phyloP scores from a whole-genome alignment of 2,329 filamentous ascomycete genomes.

The Westerdykella sp. region DNA sequence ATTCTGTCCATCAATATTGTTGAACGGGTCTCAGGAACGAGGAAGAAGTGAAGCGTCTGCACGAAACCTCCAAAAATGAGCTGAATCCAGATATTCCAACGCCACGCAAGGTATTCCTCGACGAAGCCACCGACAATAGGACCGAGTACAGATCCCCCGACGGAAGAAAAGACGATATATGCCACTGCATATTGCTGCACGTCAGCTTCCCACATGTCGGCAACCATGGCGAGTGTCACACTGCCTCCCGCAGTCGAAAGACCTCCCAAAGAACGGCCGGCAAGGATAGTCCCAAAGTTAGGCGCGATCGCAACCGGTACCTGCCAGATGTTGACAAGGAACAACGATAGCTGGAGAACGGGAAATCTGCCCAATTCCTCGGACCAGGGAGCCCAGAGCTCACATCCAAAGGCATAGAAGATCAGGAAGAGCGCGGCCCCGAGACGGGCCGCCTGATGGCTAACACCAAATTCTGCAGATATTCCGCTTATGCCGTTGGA shows the following conservation, averaged over 20 bases:
- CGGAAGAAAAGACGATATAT: constrained; percentile 66
- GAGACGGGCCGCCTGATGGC: constrained; percentile 60
- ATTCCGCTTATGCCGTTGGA: constrained; percentile 41
- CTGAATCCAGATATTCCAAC: constrained; percentile 80
- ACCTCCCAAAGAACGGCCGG: constrained; percentile 47
- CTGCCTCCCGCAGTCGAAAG: constrained; percentile 58
- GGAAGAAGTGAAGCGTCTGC: constrained; percentile 60
- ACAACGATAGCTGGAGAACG: constrained; percentile 47
- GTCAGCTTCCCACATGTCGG: constrained; percentile 55
- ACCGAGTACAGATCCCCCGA: constrained; percentile 69
- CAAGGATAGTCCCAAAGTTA: constrained; percentile 40
- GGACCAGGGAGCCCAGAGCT: constrained; percentile 71
- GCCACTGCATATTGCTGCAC: constrained; percentile 56
- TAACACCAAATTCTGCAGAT: constrained; percentile 60
- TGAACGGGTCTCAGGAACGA: constrained; percentile 71
- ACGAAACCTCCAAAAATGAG: constrained; percentile 70
- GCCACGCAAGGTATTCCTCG: constrained; percentile 63
- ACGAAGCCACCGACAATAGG: constrained; percentile 75
- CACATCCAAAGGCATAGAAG: constrained; percentile 77
- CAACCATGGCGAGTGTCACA: constrained; percentile 59
- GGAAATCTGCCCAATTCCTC: constrained; percentile 51
- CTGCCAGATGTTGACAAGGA: constrained; percentile 52
- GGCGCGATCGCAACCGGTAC: constrained; percentile 41
- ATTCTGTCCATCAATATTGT: constrained; percentile 74
- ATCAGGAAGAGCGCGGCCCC: constrained; percentile 76